Conservation (phyloP, 768 basidiomycete species). For the Lactarius quietus region DNA sequence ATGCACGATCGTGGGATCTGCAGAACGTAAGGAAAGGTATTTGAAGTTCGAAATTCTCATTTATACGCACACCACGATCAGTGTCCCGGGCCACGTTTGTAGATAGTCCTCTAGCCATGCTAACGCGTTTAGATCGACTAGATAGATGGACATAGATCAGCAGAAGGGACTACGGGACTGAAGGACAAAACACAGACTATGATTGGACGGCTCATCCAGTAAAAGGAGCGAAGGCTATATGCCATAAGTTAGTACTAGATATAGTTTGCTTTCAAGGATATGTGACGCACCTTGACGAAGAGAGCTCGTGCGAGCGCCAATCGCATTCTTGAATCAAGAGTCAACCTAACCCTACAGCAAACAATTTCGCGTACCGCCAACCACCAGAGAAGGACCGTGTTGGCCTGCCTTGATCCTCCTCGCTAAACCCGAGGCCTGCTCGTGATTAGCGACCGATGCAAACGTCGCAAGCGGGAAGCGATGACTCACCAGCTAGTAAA, state of each 20-base stretch:
- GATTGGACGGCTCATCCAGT: constrained; percentile 95
- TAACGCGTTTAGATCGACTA: constrained; percentile 90
- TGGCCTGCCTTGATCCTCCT: constrained; percentile 77
- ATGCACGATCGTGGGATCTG: constrained; percentile 96
- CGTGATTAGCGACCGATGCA: neutral
- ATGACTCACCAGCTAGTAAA: constrained; percentile 68
- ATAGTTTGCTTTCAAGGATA: neutral
- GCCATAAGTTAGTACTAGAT: constrained; percentile 9
- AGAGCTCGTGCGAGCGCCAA: constrained; percentile 91
- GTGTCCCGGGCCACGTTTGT: constrained; percentile 89
- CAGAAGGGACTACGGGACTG: neutral
- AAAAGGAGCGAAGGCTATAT: constrained; percentile 66
- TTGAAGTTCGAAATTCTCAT: neutral
- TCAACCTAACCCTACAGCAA: constrained; percentile 1
- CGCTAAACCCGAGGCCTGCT: constrained; percentile 85
- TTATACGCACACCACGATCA: constrained; percentile 81
- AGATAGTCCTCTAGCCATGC: constrained; percentile 98
- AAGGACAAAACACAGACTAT: constrained; percentile 52
- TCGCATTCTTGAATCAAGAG: constrained; percentile 65
- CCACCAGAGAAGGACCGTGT: constrained; percentile 93
- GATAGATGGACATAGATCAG: constrained; percentile 29
- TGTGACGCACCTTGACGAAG: constrained; percentile 75
- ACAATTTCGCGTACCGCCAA: constrained; percentile 63
- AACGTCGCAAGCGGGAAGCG: neutral
- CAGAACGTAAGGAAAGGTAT: neutral